phyloP scores from a whole-genome alignment of 2,329 filamentous ascomycete species.

The Calonectria henricotiae region DNA sequence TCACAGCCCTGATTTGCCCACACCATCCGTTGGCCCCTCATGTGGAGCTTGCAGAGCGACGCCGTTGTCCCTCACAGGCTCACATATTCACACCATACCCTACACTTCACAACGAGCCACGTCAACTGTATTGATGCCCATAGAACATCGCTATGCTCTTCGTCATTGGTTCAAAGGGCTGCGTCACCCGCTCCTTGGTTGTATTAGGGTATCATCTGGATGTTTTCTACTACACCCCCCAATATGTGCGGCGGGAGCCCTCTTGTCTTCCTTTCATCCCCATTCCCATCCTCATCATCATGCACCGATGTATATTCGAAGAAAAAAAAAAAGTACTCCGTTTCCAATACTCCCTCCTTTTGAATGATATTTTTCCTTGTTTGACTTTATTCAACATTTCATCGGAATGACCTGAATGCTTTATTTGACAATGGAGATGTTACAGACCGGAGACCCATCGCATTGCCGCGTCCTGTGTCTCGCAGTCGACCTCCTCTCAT shows the following conservation, averaged over 20 bases:
- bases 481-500: conserved; percentile 67
- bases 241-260: conserved; percentile 47
- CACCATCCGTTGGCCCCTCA: conserved; percentile 5
- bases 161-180: conserved; percentile 29
- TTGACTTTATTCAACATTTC: conserved; percentile 44
- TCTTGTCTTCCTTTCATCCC: conserved; percentile 40
- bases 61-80: conserved; percentile 6
- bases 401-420: conserved; percentile 63
- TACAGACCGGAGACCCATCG: conserved; percentile 47
- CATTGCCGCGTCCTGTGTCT: conserved; percentile 60
- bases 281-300: conserved; percentile 34
- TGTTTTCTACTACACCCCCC: conserved; percentile 42
- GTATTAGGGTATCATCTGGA: conserved; percentile 38
- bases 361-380: conserved; percentile 26
- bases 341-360: conserved; percentile 32
- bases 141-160: conserved; percentile 26
- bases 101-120: conserved; percentile 27
- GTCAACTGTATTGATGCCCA: conserved; percentile 37
- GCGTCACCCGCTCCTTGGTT: conserved; percentile 34
- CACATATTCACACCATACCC: conserved; percentile 16
- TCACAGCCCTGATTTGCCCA: conserved; percentile 27
- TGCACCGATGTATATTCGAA: conserved; percentile 33
- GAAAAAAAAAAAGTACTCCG: conserved; percentile 31
- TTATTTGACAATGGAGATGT: conserved; percentile 63
- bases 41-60: conserved; percentile 16